phyloP scores from a whole-genome alignment of 2,329 filamentous ascomycete genomes.

The Pseudophaeomoniella oleicola region DNA sequence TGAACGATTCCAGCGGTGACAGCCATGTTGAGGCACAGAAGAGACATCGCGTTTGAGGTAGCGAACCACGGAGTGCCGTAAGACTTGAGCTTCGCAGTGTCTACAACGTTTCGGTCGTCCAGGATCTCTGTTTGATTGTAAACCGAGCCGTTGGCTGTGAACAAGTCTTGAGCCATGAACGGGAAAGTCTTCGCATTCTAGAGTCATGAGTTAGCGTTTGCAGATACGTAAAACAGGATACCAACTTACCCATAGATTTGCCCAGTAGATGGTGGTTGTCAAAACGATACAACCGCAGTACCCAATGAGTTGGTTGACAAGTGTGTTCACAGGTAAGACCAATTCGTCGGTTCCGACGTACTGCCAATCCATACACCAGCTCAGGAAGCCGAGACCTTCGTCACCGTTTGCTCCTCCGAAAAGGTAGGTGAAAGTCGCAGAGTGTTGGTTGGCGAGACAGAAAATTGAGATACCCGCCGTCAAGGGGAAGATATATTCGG shows the following conservation, averaged over 20 bases:
- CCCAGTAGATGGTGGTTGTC: constrained; percentile 27
- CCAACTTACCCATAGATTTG: constrained; percentile 28
- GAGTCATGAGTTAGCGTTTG: too few relatives aligned
- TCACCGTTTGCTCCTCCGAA: constrained; percentile 35
- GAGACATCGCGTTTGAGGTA: constrained; percentile 22
- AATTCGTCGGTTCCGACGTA: constrained; percentile 24
- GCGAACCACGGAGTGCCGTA: constrained; percentile 29
- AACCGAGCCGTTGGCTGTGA: constrained; percentile 17
- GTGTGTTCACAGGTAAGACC: constrained; percentile 23
- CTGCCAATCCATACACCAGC: constrained; percentile 29
- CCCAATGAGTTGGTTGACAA: constrained; percentile 25
- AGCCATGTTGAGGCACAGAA: constrained; percentile 31
- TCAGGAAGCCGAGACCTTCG: constrained; percentile 30
- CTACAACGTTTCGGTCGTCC: constrained; percentile 22
- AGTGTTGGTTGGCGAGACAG: constrained; percentile 30
- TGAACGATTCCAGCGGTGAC: constrained; percentile 33
- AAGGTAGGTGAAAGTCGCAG: constrained; percentile 30
- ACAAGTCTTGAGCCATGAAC: constrained; percentile 30
- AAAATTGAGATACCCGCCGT: constrained; percentile 28
- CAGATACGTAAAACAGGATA: too few relatives aligned
- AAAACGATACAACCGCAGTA: constrained; percentile 22
- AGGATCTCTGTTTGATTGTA: constrained; percentile 29
- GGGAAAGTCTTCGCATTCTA: constrained; percentile 24
- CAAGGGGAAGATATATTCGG: constrained; percentile 31
- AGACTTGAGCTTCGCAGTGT: constrained; percentile 17